These are phyloP conservation scores for Malus sylvestris DNA, from an alignment of 306 rosid species.

Conservation along the genomic window DNA sequence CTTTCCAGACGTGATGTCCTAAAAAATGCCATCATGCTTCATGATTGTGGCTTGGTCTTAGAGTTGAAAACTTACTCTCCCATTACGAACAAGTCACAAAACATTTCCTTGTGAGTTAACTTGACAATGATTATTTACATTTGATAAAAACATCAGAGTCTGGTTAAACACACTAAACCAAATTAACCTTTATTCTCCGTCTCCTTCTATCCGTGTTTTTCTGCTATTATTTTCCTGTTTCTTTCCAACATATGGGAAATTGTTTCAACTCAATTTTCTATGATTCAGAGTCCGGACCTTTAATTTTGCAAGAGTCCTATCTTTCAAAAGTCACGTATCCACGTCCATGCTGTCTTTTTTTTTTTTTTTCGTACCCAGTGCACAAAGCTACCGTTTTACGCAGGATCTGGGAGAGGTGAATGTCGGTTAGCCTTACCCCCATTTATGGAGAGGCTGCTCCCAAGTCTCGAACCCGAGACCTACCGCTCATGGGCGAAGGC, in stretches of 20 bases:
- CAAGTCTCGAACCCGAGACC: too few relatives aligned
- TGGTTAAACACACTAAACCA: background rate
- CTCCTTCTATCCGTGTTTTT: background rate
- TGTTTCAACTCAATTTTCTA: background rate
- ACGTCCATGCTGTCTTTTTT: background rate
- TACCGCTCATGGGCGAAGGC: too few relatives aligned
- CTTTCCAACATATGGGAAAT: background rate
- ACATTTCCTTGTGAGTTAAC: background rate
- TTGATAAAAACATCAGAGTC: background rate
- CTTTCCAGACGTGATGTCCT: slow-evolving; percentile 26
- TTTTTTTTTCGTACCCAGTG: too few relatives aligned
- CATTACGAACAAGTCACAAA: background rate
- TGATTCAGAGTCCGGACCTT: background rate
- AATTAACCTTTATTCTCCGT: background rate
- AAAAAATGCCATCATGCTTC: background rate
- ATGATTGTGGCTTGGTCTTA: background rate
- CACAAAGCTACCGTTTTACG: too few relatives aligned
- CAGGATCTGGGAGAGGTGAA: too few relatives aligned
- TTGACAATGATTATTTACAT: background rate
- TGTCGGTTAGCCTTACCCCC: too few relatives aligned
- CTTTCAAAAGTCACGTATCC: background rate
- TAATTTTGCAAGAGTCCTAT: background rate
- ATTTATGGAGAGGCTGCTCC: too few relatives aligned
- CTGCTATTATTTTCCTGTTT: background rate
- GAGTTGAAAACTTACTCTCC: background rate